Evolutionary conservation across 495 filamentous ascomycete genomes (phyloP).

Genomic region (Daldinia concentrica): DNA sequence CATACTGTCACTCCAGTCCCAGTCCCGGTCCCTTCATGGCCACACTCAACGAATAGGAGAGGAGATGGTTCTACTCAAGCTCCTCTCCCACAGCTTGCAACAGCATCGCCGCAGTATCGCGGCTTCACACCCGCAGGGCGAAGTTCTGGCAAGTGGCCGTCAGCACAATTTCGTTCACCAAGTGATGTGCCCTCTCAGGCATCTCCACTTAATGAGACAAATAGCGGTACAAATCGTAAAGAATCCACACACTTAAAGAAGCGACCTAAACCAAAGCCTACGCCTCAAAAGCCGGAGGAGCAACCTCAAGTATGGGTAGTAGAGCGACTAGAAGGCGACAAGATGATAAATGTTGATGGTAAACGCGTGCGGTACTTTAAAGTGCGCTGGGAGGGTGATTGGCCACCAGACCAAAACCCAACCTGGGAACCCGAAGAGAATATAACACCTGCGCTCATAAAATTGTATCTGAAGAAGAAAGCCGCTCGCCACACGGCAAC

Average conservation of each 20-base stretch:
- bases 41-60: conserved; percentile 1
- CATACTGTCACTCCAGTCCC: conserved; percentile 33
- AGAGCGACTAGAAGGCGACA: conserved; percentile 50
- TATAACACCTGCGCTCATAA: conserved; percentile 47
- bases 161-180: background rate
- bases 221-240: background rate
- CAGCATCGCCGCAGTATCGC: background rate
- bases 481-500: background rate
- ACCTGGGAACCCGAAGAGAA: conserved; percentile 60
- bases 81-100: background rate
- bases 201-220: background rate
- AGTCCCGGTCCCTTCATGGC: conserved; percentile 25
- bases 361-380: conserved; percentile 45
- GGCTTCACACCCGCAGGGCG: conserved; percentile 39
- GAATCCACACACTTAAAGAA: conserved; percentile 4
- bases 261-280: conserved; percentile 9
- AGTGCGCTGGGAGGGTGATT: conserved; percentile 59
- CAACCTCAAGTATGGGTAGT: conserved; percentile 49
- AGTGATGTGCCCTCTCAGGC: background rate
- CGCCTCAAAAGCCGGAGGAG: conserved; percentile 16
- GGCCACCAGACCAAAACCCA: conserved; percentile 57
- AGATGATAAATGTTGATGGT: conserved; percentile 43
- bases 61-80: conserved; percentile 1
- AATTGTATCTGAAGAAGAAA: conserved; percentile 45
- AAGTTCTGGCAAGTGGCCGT: conserved; percentile 24